phyloP scores from a whole-genome alignment of 148 eudicot species.

The Camellia japonica region DNA sequence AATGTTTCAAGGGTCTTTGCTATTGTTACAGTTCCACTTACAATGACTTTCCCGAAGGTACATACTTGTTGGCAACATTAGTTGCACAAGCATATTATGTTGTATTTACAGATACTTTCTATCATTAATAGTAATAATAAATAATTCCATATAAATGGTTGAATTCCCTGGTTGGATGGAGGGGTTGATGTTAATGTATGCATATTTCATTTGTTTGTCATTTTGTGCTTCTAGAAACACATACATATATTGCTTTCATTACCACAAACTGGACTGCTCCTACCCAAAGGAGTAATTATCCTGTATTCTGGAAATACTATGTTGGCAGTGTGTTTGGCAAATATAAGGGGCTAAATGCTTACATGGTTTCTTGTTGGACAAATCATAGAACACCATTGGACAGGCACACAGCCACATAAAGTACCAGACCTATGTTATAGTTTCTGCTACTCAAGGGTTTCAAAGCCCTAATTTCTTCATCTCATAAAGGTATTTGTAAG shows the following conservation, averaged over 20 bases:
- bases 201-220: not conserved
- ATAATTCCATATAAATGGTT: not conserved
- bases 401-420: too few relatives aligned
- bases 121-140: not conserved
- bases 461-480: not conserved
- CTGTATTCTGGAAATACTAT: too few relatives aligned
- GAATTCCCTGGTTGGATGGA: not conserved
- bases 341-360: too few relatives aligned
- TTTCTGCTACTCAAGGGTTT: too few relatives aligned
- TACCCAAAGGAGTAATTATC: not conserved
- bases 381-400: too few relatives aligned
- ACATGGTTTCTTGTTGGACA: too few relatives aligned
- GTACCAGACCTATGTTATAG: too few relatives aligned
- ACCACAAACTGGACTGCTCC: not conserved
- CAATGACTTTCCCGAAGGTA: conserved; percentile 87
- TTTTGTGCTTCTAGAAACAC: not conserved
- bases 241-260: not conserved
- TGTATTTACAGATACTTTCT: not conserved
- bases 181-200: not conserved
- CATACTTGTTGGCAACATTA: not conserved
- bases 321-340: too few relatives aligned
- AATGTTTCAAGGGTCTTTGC: conserved; percentile 83
- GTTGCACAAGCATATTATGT: not conserved
- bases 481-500: not conserved
- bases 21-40: conserved; percentile 69